Percentiles rank a stretch among this genome's conserved stretches.
phyloP scores from a whole-genome alignment of 306 rosid genomes.

The Argentina anserina region DNA sequence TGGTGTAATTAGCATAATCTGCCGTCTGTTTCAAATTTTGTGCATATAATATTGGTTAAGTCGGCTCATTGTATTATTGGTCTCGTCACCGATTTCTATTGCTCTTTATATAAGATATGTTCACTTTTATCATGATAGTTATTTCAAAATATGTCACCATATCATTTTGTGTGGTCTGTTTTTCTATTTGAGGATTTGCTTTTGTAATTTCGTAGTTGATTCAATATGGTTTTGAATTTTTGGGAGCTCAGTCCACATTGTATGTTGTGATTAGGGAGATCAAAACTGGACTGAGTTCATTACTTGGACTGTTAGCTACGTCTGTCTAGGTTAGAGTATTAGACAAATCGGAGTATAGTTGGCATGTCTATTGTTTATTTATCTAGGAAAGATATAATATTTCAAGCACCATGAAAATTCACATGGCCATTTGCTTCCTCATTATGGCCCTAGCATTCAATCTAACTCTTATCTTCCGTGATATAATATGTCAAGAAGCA shows the following conservation, averaged over 20 bases:
- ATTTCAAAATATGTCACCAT: background rate
- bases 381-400: background rate
- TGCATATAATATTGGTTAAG: background rate
- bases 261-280: background rate
- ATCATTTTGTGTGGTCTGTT: background rate
- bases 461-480: background rate
- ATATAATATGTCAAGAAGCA: background rate
- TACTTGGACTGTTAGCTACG: background rate
- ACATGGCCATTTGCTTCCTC: constrained; percentile 16
- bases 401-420: background rate
- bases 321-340: background rate
- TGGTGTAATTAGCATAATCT: constrained; percentile 20
- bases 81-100: background rate
- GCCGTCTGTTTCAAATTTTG: background rate
- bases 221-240: background rate
- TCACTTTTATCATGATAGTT: too few relatives aligned
- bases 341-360: constrained; percentile 3
- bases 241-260: too few relatives aligned
- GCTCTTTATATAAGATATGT: too few relatives aligned
- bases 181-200: too few relatives aligned
- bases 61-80: background rate
- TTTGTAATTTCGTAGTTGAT: too few relatives aligned
- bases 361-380: background rate
- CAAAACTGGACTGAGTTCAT: background rate
- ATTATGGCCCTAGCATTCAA: background rate